phyloP scores from a whole-genome alignment of 306 rosid genomes.

The Psophocarpus tetragonolobus region DNA sequence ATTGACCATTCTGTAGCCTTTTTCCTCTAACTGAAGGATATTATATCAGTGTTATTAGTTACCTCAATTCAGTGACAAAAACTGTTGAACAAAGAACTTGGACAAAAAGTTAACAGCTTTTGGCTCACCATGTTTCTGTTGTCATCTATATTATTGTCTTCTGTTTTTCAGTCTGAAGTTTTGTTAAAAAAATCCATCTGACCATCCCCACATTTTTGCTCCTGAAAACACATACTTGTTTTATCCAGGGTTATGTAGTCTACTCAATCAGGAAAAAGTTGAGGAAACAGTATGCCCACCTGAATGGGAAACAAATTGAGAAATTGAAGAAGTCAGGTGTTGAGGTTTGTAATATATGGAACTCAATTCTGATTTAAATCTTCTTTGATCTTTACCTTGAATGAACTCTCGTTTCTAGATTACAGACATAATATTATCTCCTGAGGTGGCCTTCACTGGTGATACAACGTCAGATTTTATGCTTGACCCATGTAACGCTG shows the following conservation, averaged over 20 bases:
- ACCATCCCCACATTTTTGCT: neutral
- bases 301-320: constrained; percentile 94
- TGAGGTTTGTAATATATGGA: constrained; percentile 63
- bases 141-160: neutral
- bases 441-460: constrained; percentile 96
- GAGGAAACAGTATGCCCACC: constrained; percentile 84
- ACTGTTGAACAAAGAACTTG: neutral
- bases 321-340: constrained; percentile 88
- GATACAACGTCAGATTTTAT: constrained; percentile 88
- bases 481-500: constrained; percentile 92
- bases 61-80: neutral
- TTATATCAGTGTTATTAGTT: neutral
- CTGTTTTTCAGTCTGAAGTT: neutral
- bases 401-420: constrained; percentile 61
- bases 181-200: neutral
- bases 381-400: constrained; percentile 15
- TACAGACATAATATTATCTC: constrained; percentile 78
- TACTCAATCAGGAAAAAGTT: constrained; percentile 91
- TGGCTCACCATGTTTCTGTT: neutral
- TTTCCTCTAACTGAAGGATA: neutral
- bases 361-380: constrained; percentile 17
- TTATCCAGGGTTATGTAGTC: constrained; percentile 84
- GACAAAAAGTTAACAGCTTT: neutral
- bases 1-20: neutral
- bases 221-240: neutral